Evolutionary conservation across 345 rosid genomes (phyloP).

Genomic region (Salix suchowensis): DNA sequence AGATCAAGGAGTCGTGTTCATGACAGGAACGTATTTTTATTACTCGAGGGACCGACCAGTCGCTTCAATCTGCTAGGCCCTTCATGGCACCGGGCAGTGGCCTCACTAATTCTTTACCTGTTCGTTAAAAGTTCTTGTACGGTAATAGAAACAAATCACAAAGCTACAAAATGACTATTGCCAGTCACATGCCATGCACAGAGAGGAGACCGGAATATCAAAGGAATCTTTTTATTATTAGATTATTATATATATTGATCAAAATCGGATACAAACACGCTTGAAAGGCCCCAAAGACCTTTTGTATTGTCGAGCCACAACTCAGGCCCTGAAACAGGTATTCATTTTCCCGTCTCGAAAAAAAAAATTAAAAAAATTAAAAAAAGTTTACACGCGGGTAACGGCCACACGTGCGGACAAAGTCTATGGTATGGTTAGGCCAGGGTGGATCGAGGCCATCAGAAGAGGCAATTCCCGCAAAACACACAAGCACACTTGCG

Average conservation of each 20-base stretch:
- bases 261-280: slow-evolving; percentile 32
- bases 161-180: slow-evolving; percentile 44
- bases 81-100: slow-evolving; percentile 4
- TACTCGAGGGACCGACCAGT: slow-evolving; percentile 37
- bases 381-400: slow-evolving; percentile 26
- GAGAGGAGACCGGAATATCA: background rate
- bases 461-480: slow-evolving; percentile 41
- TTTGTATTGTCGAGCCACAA: slow-evolving; percentile 28
- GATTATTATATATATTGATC: slow-evolving; percentile 20
- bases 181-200: slow-evolving; percentile 43
- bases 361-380: background rate
- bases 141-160: slow-evolving; percentile 36
- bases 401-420: slow-evolving; percentile 26
- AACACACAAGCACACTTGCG: slow-evolving; percentile 41
- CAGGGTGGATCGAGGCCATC: slow-evolving; percentile 26
- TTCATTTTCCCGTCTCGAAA: slow-evolving; percentile 5
- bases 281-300: slow-evolving; percentile 55
- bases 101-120: slow-evolving; percentile 19
- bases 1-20: background rate
- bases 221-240: background rate
- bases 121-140: background rate
- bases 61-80: slow-evolving; percentile 18
- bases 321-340: slow-evolving; percentile 30
- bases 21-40: slow-evolving; percentile 13
- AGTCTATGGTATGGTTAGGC: slow-evolving; percentile 17